phyloP scores from a whole-genome alignment of 441 rosid species.

The Erysimum pusillum region DNA sequence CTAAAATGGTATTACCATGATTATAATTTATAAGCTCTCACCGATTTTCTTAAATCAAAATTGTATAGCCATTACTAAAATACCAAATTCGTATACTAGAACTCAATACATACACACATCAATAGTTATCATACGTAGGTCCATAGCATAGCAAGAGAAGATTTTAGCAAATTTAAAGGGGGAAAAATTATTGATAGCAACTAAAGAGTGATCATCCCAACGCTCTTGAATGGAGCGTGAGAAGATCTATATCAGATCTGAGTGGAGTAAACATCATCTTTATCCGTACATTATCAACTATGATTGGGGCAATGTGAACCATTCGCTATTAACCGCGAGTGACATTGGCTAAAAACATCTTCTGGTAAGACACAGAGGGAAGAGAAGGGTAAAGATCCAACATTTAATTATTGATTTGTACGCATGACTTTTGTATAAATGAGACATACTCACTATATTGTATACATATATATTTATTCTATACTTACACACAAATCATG shows the following conservation, averaged over 20 bases:
- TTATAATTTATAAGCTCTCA: background rate
- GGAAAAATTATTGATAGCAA: constrained; percentile 24
- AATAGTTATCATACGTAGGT: constrained; percentile 8
- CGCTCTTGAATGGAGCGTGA: constrained; percentile 25
- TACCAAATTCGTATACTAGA: constrained; percentile 10
- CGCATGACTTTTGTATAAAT: constrained; percentile 36
- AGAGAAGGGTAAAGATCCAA: constrained; percentile 23
- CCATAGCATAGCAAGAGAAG: background rate
- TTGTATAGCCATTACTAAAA: background rate
- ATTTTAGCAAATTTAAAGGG: constrained; percentile 15
- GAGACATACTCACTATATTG: background rate
- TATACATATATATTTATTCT: background rate
- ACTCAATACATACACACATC: constrained; percentile 1
- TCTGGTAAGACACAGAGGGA: background rate
- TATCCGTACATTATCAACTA: constrained; percentile 11
- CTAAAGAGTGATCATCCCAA: constrained; percentile 1
- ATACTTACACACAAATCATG: background rate
- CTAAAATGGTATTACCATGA: background rate
- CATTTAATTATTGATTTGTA: constrained; percentile 40
- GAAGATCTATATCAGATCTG: background rate
- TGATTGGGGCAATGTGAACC: constrained; percentile 7
- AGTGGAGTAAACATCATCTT: constrained; percentile 14
- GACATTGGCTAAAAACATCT: background rate
- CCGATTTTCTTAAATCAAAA: background rate
- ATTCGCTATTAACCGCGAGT: background rate